Base-by-base conservation (phyloP, 2,329 filamentous ascomycete genomes). In the Fusarium coicis region DNA sequence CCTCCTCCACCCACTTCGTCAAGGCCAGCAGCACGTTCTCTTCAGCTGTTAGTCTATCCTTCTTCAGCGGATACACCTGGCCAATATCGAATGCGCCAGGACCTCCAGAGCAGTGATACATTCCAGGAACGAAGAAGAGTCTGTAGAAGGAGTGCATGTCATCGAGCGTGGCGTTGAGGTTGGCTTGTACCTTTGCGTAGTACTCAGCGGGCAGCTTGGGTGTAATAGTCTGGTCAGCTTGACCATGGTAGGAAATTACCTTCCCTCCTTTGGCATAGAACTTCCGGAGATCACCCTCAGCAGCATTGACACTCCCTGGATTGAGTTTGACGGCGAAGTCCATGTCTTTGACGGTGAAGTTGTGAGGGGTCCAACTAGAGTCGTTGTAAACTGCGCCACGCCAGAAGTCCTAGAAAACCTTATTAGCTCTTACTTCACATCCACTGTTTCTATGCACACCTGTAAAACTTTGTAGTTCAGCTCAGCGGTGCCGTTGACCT, bases 211-310 rank as follows among this genome's bases (percentile, higher is more conserved):
- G 14, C 2, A 66, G 4, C 12, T 66, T 66, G 3, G 64, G 61
- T 4, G 64, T 66, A 7, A 66, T 40, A 4, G 64, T 66, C 16
- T 66, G 52, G 21, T 66, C 64, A 4, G 64, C 64, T 44, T 58
- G 61, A 0, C 61, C 61, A 18, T 66, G 61, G 28, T 66, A 66
- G 7, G 64, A 66, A 1, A 66, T 36, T 1, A 66, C 59, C 37
- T 66, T 66, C 2, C 64, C 61, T 4, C 64, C 64, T 28, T 66
- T 66, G 6, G 34, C 39, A 4, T 66, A 46, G 16, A 66, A 66
- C 39, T 16, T 15, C 0, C 36, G 26, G 0, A 66, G 46, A 10
- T 59, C 55, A 2, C 37, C 64, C 16, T 66, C 61, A 2, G 39
- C 61, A 3, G 61, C 61, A 12, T 66, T 66, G 28, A 66, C 64